Conservation (phyloP, 2,329 filamentous ascomycete species). For the Alternaria sp. region DNA sequence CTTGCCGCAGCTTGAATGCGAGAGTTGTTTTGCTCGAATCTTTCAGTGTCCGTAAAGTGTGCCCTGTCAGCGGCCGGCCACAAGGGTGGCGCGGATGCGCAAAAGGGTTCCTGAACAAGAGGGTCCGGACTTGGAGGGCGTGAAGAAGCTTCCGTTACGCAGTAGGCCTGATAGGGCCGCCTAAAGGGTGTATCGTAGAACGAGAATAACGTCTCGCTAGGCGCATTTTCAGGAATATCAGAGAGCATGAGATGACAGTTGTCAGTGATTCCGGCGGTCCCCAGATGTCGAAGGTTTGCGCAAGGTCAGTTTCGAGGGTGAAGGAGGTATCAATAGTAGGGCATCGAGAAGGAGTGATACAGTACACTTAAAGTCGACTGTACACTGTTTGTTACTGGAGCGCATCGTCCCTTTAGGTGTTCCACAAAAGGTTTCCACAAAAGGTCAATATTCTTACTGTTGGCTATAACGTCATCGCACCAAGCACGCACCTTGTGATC, state of each 20-base stretch:
- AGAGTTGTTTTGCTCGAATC: neutral
- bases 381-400: neutral
- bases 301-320: neutral
- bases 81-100: neutral
- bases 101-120: constrained; percentile 17
- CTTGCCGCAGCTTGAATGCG: neutral
- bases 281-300: neutral
- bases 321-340: neutral
- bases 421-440: constrained; percentile 11
- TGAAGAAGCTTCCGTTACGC: constrained; percentile 29
- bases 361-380: neutral
- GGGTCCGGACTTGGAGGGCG: constrained; percentile 23
- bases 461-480: constrained; percentile 2
- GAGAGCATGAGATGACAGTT: neutral
- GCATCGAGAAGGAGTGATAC: neutral
- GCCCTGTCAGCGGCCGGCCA: neutral
- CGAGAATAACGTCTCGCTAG: constrained; percentile 6
- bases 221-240: neutral
- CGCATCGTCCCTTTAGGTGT: neutral
- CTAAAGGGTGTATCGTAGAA: neutral
- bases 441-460: neutral
- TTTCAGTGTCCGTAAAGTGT: neutral
- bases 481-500: neutral
- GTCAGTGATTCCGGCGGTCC: neutral
- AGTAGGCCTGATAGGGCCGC: constrained; percentile 31